Evolutionary conservation across 768 basidiomycete genomes (phyloP), one percentile per base, ranked within the genome.

Genomic region (Psilocybe azurescens): DNA sequence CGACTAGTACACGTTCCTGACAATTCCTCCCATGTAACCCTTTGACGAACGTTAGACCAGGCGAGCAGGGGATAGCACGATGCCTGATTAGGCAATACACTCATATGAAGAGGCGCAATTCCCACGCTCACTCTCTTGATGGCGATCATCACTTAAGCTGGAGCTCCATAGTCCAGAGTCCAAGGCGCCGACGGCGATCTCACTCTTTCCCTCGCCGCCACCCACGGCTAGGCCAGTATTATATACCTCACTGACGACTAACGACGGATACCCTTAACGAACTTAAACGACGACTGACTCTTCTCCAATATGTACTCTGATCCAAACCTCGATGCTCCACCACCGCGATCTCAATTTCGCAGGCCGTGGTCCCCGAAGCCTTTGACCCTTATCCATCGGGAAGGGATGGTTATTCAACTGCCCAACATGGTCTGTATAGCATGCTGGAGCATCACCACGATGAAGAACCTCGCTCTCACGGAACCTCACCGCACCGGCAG

Each of bases 331-430:
- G 83, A 86, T 68, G 72, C 79, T 52, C 83, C 82, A 47, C 82
- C 83, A 10, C 83, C 82, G 3, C 69, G 71, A 58, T 84, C 86
- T 24, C 83, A 81, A 51, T 83, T 86, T 69, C 84, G 83, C 56
- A 78, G 87, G 24, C 88, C 88, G 58, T 89, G 88, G 88, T 89
- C 88, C 54, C 87, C 62, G 84, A 88, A 67, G 79, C 80, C 20
- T 79, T 80, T 64, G 80, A 83, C 60, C 78, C 83, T 13, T 69
- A 77, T 55, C 78, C 80, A 44, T 72, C 76, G 24, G 60, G 48
- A 28, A 62, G 50, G 5, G 18, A 49, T 32, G 50, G 16, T 16
- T 51, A 30, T 30, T 29, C 50, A 4, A 13, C 46, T 6, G 8
- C 14, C 0, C 46, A 16, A 6, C 46, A 47, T 50, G 48, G 7